phyloP scores from a whole-genome alignment of 1,284 basidiomycete species.

The Papiliotrema nemorosa region DNA sequence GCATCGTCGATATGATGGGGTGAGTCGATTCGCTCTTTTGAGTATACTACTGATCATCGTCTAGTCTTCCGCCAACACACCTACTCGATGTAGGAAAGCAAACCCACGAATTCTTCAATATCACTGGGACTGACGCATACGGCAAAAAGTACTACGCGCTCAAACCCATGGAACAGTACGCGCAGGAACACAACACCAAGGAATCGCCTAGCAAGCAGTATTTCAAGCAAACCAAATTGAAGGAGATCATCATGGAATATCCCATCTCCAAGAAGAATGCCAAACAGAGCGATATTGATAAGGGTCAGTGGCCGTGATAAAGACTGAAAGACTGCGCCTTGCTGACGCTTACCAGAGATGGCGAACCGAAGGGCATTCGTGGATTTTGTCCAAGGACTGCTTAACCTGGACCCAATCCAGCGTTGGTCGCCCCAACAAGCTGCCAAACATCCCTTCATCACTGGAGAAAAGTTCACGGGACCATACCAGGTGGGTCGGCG shows the following conservation, averaged over 20 bases:
- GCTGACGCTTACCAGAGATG: conserved; percentile 63
- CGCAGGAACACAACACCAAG: conserved; percentile 86
- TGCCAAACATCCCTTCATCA: conserved; percentile 93
- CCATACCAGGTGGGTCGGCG: conserved; percentile 64
- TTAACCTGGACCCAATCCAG: conserved; percentile 91
- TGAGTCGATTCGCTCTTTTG: conserved; percentile 50
- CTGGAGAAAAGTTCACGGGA: conserved; percentile 88
- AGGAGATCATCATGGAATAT: conserved; percentile 93
- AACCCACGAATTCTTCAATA: conserved; percentile 88
- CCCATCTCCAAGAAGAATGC: conserved; percentile 77
- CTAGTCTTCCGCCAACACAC: conserved; percentile 66
- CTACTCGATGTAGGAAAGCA: conserved; percentile 98
- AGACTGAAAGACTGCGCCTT: not conserved
- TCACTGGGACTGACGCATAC: conserved; percentile 67
- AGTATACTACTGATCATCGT: not conserved
- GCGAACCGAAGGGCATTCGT: conserved; percentile 91
- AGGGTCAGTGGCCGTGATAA: conserved; percentile 58
- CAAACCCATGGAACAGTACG: conserved; percentile 93
- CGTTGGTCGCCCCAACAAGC: conserved; percentile 98
- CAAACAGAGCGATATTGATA: conserved; percentile 83
- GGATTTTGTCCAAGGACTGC: conserved; percentile 92
- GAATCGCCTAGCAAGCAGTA: conserved; percentile 99
- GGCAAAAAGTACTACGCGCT: conserved; percentile 83
- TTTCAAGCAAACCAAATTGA: conserved; percentile 89
- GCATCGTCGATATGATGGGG: conserved; percentile 99